Base-by-base conservation (phyloP, 257 asterid species). In the Agastache rugosa region DNA sequence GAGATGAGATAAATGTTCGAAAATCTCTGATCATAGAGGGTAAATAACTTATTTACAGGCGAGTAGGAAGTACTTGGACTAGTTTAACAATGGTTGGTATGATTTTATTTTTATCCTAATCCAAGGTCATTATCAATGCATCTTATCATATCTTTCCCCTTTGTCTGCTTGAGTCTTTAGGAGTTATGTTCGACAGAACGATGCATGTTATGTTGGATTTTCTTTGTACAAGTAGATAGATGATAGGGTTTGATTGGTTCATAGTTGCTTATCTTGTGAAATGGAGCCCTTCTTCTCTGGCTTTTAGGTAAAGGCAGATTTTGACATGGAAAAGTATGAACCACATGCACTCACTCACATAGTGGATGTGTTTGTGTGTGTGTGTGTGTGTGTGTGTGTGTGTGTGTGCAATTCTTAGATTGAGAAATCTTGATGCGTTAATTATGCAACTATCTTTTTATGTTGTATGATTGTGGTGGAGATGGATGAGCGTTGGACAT, bases 231-330 rank as follows among this genome's bases (percentile, higher is more conserved):
- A 37, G 50, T 35, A 22, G 60, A 55, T 27, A 34, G 71, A 67
- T 54, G 74, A 75, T 75, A 64, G 74, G 75, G 71, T 63, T 70
- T 79, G 80, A 56, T 54, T 79, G 83, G 83, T 63, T 55, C 41
- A 23, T 47, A 45, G 60, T 69, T 74, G 73, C 73, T 74, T 54
- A 74, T 73, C 75, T 63, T 72, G 4, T 66, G 25, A 7, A 14
- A 45, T 67, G 63, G 22, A 9, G n/a, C 67, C 41, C 42, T 37
- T 39, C 17, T 17, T 54, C 37, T 72, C 31, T 63, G 77, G 61
- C 44, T 17, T 35, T 70, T 65, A 53, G 68, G 34, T 62, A 6
- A 63, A 53, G 77, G 39, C 47, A 50, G 73, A 63, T 70, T 63
- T 51, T 31, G 62, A 63, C 60, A 27, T 53, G 56, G 20, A 16